Conservation (phyloP, 2,329 filamentous ascomycete genomes). For the Zarea fungicola region DNA sequence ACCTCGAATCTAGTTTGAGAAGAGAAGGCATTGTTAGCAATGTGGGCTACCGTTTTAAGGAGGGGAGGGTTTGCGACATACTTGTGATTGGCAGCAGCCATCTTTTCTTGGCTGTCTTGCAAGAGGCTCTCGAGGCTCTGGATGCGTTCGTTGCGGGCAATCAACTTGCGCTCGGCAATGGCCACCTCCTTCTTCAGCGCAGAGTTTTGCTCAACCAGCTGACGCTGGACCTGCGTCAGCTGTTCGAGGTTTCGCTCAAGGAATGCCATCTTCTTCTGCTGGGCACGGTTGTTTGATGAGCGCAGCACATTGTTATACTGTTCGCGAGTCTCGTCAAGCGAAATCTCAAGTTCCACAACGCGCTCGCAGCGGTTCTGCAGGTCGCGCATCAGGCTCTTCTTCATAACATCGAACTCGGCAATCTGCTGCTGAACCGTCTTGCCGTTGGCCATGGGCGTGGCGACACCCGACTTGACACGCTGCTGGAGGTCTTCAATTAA, state of each 20-base stretch:
- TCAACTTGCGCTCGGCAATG: conserved; percentile 94
- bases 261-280: conserved; percentile 99
- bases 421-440: conserved; percentile 98
- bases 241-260: conserved; percentile 97
- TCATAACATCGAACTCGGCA: conserved; percentile 98
- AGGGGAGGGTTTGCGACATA: conserved; percentile 47
- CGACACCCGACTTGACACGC: conserved; percentile 58
- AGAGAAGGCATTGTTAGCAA: conserved; percentile 22
- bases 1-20: conserved; percentile 97
- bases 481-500: conserved; percentile 76
- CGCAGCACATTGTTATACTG: conserved; percentile 98
- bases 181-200: conserved; percentile 98
- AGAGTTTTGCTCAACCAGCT: conserved; percentile 96
- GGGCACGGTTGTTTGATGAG: conserved; percentile 93
- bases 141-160: conserved; percentile 94
- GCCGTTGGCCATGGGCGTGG: conserved; percentile 64
- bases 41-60: neutral
- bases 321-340: conserved; percentile 91
- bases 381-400: conserved; percentile 98
- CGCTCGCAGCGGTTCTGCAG: conserved; percentile 97
- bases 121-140: conserved; percentile 86
- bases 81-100: conserved; percentile 96
- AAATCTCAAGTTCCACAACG: conserved; percentile 96
- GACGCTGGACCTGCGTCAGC: conserved; percentile 91
- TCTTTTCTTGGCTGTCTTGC: conserved; percentile 96